Conservation (phyloP, 352 stramenopile species). For the Globisporangium viniferum region DNA sequence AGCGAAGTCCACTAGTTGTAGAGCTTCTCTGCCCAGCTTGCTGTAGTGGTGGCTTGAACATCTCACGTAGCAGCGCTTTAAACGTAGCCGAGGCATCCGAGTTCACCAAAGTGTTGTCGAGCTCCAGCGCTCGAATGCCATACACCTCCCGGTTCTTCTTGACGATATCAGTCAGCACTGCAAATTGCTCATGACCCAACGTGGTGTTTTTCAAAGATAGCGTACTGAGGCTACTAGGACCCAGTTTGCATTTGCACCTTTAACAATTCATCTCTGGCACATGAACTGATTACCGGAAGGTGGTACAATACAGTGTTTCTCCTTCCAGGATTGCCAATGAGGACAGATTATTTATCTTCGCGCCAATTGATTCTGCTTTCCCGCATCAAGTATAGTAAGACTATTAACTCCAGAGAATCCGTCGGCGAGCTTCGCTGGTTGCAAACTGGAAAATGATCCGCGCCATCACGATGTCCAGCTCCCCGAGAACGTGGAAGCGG, state of each 20-base stretch:
- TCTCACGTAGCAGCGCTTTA: not conserved
- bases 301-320: no score
- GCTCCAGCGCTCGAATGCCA: not conserved
- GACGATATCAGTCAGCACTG: not conserved
- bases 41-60: not conserved
- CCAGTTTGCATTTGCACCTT: no score
- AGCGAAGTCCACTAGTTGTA: not conserved
- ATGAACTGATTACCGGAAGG: no score
- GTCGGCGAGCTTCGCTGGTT: not conserved
- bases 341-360: no score
- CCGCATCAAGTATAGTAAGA: no score
- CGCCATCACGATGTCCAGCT: not conserved
- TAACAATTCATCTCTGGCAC: no score
- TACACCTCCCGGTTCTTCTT: not conserved
- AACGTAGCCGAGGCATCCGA: not conserved
- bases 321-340: no score
- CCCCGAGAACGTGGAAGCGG: not conserved
- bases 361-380: no score
- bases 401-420: no score
- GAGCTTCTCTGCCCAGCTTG: no score
- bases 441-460: not conserved
- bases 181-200: not conserved
- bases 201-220: not conserved
- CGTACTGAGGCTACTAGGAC: no score
- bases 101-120: not conserved